Base-by-base conservation (phyloP, 768 basidiomycete species). In the Lyophyllum semitale region DNA sequence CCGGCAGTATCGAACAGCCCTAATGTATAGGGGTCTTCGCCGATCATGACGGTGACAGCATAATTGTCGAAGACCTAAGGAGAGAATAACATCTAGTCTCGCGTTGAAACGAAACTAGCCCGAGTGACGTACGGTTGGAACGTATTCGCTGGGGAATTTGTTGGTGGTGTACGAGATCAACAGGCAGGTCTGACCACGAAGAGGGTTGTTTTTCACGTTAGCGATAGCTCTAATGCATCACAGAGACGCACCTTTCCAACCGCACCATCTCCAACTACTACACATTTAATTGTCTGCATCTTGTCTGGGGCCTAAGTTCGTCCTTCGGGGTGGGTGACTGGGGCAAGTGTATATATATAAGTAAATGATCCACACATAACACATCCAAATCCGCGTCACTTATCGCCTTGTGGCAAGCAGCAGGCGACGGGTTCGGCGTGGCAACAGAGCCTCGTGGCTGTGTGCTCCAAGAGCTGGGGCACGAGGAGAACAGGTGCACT, bases 21-120 rank as follows among this genome's bases (percentile, higher is more conserved):
- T 68, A 99, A 77, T 61, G 97, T 98, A 73, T 98, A 98, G 50
- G 97, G 96, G 75, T 98, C 96, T 67, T 98, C 97, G 50, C 96
- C 96, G 76, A 99, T 98, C 97, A 99, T 98, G 55, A 99, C 97
- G n/a, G 96, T 98, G 59, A 98, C 97, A 58, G 97, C 97, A 76
- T 95, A 95, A 75, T 96, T 96, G 75, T 96, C 93, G 73, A 95
- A 95, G 56, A 94, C 89, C 91, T 93, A 74, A 17, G 51, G 57
- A 53, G 38, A 27, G 67, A 48, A 53, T 38, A 47, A 61, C 53
- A 57, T 51, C 38, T 62, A n/a, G 41, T 61, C 58, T 32, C 57
- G 47, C 43, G 48, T 47, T 57, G 54, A 59, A 54, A 62, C 68
- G 50, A 49, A 56, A 62, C 57, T 63, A 54, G 61, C 58, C 61